Base-by-base conservation (phyloP, 371 early-diverging fungal species). In the Thermomucor indicae-seudaticae region DNA sequence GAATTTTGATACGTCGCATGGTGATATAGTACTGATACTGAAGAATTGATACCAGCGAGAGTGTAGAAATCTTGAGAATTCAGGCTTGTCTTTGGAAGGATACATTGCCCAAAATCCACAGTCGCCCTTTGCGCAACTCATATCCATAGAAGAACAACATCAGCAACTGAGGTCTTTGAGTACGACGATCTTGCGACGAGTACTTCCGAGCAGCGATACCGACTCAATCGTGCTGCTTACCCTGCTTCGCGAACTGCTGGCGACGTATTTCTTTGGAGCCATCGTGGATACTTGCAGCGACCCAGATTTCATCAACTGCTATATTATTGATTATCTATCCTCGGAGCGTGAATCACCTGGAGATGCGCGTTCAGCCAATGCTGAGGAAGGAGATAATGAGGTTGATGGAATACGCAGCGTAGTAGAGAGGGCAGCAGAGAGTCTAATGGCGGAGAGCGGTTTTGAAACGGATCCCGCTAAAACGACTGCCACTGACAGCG, bases 61-160 rank as follows among this genome's bases (percentile, higher is more conserved):
- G 51, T 72, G 70, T 51, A 58, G 73, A 43, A 67, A 61, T 4
- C 60, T 67, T 28, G 76, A 76, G 52, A 59, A 55, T 4, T 67
- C 73, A 12, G 54, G 56, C 3, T 29, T 68, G 12, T 48, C 68
- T 4, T 47, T 76, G n/a, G 61, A 65, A n/a, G 53, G 51, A 2
- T 76, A 65, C 41, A 63, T 65, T 0, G 38, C 29, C 4, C 41
- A 57, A 22, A 70, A 76, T 40, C 73, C 73, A 7, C 72, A 72
- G 34, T 76, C 76, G 2, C 73, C 76, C 3, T 76, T 76, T 65
- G 65, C 71, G 8, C 76, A 76, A 42, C 46, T 72, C 7, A 44
- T 76, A 4, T 60, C 72, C 11, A 58, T 43, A 47, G 49, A 57
- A 22, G 73, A 70, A 11, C 76, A 76, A 31, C 68, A 76, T 29